Base-by-base conservation (phyloP, 805 yeast species). In the Saturnispora saitoi region DNA sequence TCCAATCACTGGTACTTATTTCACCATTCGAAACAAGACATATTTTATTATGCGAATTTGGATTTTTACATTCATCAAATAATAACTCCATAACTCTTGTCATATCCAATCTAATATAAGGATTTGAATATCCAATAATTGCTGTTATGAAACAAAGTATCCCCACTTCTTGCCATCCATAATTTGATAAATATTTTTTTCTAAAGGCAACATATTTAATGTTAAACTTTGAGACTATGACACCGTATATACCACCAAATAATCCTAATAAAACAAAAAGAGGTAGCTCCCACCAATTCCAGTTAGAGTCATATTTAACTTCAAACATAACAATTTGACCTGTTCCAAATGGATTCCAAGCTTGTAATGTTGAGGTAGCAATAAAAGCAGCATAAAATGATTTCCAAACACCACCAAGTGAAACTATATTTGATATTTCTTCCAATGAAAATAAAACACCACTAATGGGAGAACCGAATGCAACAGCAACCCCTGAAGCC, bases 401-500 rank as follows among this genome's bases (percentile, higher is more conserved):
- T 58, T 88, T 85, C 95, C 95, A 87, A 64, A 95, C 75, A 1
- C 96, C 86, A 3, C 84, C 73, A 14, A 89, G 68, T 55, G 80
- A 84, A 61, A 88, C 83, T 37, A 77, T 76, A 30, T 82, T 72
- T 0, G 93, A 78, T 29, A 93, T 88, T 57, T 93, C 99, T 62
- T 93, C 99, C 51, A 93, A 76, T 11, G 95, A 81, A 63, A 95
- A 93, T 36, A 93, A 66, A 1, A 93, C 98, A 14, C 99, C 99
- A 24, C 95, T 95, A 70, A 91, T 88, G 0, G 99, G 99, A 11
- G 90, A 79, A 0, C 96, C 98, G 70, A 93, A 93, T 0, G 98
- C 99, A 8, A 93, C 98, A 0, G 98, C 98, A 8, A 93, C 98
- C 47, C 99, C 99, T 1, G 99, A 96, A 3, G 96, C 98, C 9